Base-by-base conservation (phyloP, 1,139 yeast genomes). In the Magnusiomyces tetraspermus region DNA sequence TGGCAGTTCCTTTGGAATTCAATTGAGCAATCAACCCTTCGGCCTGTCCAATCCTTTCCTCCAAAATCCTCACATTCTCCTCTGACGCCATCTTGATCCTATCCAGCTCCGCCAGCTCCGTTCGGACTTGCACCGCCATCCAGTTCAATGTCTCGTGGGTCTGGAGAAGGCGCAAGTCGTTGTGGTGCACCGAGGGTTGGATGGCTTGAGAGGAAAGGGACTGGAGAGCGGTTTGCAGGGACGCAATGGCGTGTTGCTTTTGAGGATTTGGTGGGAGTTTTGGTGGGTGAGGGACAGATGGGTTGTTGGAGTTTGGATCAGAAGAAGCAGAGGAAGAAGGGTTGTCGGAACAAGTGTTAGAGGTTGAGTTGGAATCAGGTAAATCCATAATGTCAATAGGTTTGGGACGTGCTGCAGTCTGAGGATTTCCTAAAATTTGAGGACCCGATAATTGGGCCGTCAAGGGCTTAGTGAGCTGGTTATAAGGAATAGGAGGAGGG, bases 31-130 rank as follows among this genome's bases (percentile, higher is more conserved):
- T 67, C 6, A 68, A 68, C 4, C 58, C 51, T 19, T 63, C 57
- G 6, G 72, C 70, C 41, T 64, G 65, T 3, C 48, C 58, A 4
- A 65, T 63, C 46, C 64, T 63, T 10, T 62, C 62, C 0, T 53
- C 57, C 5, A 78, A 55, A 0, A 70, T 59, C 2, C 53, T 24
- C 21, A 63, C 63, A 52, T 76, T 75, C 37, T 62, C 62, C 8
- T 60, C 51, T 8, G 71, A 58, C 21, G 67, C 62, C 15, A 49
- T 26, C 15, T 47, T 48, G 82, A n/a, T 88, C 50, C 53, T 87
- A 85, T n/a, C 83, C 83, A 1, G 95, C 82, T 41, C 84, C 79
- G 63, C 95, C 76, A 60, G 89, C 90, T 0, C 97, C 85, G 0
- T 95, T 1, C 53, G 53, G 23, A 66, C 56, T 11, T 67, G 60